phyloP scores from a whole-genome alignment of 1,284 basidiomycete species.

The Violaceomyces palustris region DNA sequence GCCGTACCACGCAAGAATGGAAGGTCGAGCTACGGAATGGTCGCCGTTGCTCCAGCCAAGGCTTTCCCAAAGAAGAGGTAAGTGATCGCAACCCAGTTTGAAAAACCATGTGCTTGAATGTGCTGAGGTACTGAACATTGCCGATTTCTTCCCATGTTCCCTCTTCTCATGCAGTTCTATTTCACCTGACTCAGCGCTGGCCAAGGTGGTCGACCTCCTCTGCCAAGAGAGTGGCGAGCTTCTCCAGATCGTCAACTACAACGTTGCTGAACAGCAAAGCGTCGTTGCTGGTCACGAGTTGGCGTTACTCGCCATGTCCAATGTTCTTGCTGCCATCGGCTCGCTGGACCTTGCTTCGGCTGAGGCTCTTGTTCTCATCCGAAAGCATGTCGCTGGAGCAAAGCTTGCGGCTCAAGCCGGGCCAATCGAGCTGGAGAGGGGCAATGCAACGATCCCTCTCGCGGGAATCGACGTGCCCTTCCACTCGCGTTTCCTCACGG shows the following conservation, averaged over 20 bases:
- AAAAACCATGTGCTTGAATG: no score
- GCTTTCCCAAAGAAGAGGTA: conserved; percentile 74
- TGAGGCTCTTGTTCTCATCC: no score
- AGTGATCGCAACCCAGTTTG: no score
- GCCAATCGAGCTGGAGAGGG: conserved; percentile 85
- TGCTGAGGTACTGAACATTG: no score
- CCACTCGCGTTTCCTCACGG: conserved; percentile 90
- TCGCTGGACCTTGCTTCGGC: no score
- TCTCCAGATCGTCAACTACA: conserved; percentile 78
- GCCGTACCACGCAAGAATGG: conserved; percentile 89
- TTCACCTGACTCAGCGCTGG: conserved; percentile 70
- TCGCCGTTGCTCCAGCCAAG: conserved; percentile 67
- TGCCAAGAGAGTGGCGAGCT: conserved; percentile 71
- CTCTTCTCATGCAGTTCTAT: no score
- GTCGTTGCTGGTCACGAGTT: conserved; percentile 92
- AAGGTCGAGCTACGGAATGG: conserved; percentile 95
- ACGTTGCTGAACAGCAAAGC: conserved; percentile 69
- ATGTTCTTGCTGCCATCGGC: conserved; percentile 90
- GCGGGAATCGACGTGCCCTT: conserved; percentile 97
- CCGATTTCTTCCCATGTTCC: no score
- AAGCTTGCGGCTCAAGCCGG: conserved; percentile 71
- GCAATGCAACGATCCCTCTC: conserved; percentile 61
- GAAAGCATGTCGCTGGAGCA: conserved; percentile 68
- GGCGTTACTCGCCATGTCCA: conserved; percentile 83
- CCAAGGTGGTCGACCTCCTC: conserved; percentile 89